phyloP scores from a whole-genome alignment of 768 basidiomycete genomes.

The Pulveroboletus sp. region DNA sequence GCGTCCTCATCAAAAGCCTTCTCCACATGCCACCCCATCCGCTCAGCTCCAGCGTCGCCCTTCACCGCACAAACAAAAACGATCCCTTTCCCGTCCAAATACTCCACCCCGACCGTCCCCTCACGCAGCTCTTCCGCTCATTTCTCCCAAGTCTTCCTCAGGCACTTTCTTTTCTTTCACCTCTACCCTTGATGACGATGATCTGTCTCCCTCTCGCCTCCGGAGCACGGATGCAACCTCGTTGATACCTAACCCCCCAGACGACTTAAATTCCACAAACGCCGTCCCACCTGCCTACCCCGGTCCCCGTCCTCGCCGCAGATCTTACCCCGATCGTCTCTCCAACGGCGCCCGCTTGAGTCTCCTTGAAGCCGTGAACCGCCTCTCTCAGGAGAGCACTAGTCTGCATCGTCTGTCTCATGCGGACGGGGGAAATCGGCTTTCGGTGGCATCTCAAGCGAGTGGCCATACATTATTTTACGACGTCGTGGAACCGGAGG shows the following conservation, averaged over 20 bases:
- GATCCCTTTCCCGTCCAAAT: constrained; percentile 17
- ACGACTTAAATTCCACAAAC: neutral
- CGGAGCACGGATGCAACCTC: neutral
- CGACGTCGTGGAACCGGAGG: constrained; percentile 15
- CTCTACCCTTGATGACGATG: constrained; percentile 19
- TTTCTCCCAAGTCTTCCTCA: constrained; percentile 29
- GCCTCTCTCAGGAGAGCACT: constrained; percentile 18
- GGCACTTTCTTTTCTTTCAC: constrained; percentile 24
- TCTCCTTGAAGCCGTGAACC: constrained; percentile 27
- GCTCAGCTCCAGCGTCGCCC: constrained; percentile 4
- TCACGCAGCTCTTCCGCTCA: constrained; percentile 6
- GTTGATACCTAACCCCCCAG: neutral
- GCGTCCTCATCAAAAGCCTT: neutral
- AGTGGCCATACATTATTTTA: constrained; percentile 29
- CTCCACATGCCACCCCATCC: constrained; percentile 4
- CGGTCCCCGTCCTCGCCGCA: constrained; percentile 14
- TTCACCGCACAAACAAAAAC: constrained; percentile 5
- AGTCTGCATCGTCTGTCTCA: constrained; percentile 6
- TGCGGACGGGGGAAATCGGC: constrained; percentile 11
- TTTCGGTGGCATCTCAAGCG: constrained; percentile 22
- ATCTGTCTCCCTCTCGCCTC: neutral
- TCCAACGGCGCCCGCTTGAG: constrained; percentile 22
- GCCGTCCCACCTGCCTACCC: constrained; percentile 9
- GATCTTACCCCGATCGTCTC: constrained; percentile 25
- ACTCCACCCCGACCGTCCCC: constrained; percentile 16